Evolutionary conservation across 2,329 filamentous ascomycete species (phyloP).

Genomic region (Fonsecaea multimorphosa): DNA sequence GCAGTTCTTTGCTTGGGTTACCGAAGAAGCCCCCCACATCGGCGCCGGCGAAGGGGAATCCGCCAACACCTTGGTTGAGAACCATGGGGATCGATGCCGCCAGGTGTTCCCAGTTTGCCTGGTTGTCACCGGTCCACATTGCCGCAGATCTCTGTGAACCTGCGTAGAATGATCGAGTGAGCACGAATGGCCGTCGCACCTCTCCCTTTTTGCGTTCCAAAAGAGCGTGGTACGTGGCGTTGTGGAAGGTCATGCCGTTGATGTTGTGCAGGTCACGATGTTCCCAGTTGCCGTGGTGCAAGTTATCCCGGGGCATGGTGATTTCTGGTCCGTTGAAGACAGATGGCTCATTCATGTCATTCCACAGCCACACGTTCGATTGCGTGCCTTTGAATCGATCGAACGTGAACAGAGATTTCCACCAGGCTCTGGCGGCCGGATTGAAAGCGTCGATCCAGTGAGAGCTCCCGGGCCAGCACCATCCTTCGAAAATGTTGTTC

Average conservation of each 20-base stretch:
- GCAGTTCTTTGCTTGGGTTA: constrained; percentile 89
- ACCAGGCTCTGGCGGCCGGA: constrained; percentile 89
- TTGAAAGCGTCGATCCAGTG: constrained; percentile 98
- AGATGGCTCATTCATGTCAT: constrained; percentile 99
- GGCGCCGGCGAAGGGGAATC: constrained; percentile 91
- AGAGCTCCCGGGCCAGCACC: constrained; percentile 98
- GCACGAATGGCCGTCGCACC: constrained; percentile 82
- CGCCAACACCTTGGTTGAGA: constrained; percentile 87
- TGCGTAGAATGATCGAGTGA: constrained; percentile 90
- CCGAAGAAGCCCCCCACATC: constrained; percentile 99
- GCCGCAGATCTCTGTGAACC: constrained; percentile 88
- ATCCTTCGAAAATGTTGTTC: constrained; percentile 85
- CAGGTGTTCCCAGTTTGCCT: constrained; percentile 89
- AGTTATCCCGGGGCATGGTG: constrained; percentile 98
- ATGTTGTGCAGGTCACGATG: constrained; percentile 96
- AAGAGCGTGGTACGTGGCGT: constrained; percentile 87
- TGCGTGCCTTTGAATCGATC: constrained; percentile 84
- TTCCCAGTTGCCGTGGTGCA: constrained; percentile 91
- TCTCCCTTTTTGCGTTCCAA: constrained; percentile 85
- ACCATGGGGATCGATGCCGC: constrained; percentile 92
- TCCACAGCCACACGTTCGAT: constrained; percentile 93
- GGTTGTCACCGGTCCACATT: constrained; percentile 99
- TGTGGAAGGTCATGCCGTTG: constrained; percentile 93
- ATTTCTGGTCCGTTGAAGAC: constrained; percentile 98
- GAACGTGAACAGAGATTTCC: constrained; percentile 86